phyloP scores from a whole-genome alignment of 208 protist genomes.

The Leishmania braziliensis region DNA sequence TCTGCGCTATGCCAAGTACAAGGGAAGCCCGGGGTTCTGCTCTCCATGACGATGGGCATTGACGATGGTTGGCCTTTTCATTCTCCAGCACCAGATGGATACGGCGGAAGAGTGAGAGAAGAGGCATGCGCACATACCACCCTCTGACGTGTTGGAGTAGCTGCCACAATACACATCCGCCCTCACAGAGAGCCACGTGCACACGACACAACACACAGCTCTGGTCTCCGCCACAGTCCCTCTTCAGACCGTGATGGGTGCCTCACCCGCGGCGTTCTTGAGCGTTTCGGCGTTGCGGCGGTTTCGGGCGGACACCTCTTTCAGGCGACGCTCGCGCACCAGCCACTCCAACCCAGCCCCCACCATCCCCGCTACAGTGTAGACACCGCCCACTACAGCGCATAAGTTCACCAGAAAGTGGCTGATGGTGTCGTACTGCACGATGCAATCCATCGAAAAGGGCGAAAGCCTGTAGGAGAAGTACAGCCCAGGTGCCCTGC shows the following conservation, averaged over 20 bases:
- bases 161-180: neutral
- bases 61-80: neutral
- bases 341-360: constrained; percentile 30
- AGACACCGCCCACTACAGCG: constrained; percentile 60
- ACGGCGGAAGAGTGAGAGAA: neutral
- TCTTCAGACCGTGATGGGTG: neutral
- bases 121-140: neutral
- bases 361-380: constrained; percentile 52
- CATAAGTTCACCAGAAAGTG: constrained; percentile 66
- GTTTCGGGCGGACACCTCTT: constrained; percentile 12
- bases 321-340: constrained; percentile 13
- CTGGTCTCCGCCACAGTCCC: neutral
- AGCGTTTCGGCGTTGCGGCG: constrained; percentile 12
- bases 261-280: neutral
- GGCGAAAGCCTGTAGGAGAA: constrained; percentile 30
- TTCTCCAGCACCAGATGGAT: neutral
- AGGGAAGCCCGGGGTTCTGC: neutral
- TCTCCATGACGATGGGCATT: neutral
- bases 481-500: constrained; percentile 24
- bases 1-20: neutral
- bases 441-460: constrained; percentile 32
- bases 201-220: neutral
- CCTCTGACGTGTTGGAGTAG: neutral
- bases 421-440: constrained; percentile 31
- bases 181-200: neutral